These are phyloP conservation scores for Linum trigynum DNA, from an alignment of 345 rosid genomes.

Conservation along the genomic window DNA sequence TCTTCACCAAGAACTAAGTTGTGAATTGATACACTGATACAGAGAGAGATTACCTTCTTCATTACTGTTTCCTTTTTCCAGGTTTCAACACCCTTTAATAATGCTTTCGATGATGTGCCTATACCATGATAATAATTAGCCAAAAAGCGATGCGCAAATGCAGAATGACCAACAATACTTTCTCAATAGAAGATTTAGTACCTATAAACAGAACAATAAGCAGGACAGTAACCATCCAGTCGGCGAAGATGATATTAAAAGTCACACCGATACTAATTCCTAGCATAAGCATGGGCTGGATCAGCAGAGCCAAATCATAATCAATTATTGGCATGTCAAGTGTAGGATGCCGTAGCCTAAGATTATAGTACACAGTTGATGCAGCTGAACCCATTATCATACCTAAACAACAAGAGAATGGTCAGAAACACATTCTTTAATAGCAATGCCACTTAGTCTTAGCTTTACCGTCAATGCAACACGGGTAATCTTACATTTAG, in stretches of 20 bases:
- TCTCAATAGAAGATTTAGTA: constrained; percentile 6
- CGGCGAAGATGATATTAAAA: constrained; percentile 46
- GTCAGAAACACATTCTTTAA: neutral
- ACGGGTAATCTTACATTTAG: constrained; percentile 34
- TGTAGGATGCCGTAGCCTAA: constrained; percentile 41
- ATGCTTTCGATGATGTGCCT: constrained; percentile 84
- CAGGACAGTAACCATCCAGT: constrained; percentile 55
- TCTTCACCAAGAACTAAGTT: neutral
- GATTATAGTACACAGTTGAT: constrained; percentile 45
- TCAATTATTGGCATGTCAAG: constrained; percentile 46
- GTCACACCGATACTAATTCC: constrained; percentile 53
- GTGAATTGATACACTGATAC: neutral
- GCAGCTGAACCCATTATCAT: constrained; percentile 55
- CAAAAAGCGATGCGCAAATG: neutral
- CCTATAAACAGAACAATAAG: constrained; percentile 46
- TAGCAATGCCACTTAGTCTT: neutral
- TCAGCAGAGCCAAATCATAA: constrained; percentile 45
- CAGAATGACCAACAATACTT: neutral
- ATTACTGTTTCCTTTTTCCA: constrained; percentile 72
- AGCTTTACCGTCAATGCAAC: neutral
- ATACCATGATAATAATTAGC: constrained; percentile 14
- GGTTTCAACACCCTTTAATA: constrained; percentile 69
- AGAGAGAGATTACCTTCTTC: constrained; percentile 36
- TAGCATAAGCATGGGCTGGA: constrained; percentile 53
- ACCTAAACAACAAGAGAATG: constrained; percentile 19